A percentile compares a stretch with the other conserved stretches of the same genome.
These are phyloP conservation scores for Neurospora sp. DNA, from an alignment of 495 filamentous ascomycete genomes.

Conservation along the genomic window DNA sequence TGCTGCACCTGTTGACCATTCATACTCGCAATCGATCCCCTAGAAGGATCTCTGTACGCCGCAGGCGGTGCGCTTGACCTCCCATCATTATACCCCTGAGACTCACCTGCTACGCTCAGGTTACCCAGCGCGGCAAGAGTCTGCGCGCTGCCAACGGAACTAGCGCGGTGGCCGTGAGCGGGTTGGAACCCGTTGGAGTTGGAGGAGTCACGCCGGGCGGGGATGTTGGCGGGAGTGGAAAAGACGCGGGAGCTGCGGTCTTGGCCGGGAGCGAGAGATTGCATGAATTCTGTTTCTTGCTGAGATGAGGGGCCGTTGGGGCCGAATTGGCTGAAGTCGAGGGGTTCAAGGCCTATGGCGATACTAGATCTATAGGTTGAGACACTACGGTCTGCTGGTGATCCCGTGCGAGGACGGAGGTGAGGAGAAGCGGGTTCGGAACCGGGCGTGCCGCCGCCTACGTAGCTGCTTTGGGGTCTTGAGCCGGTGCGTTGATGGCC, in stretches of 20 bases:
- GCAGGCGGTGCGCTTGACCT: background rate
- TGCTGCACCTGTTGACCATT: background rate
- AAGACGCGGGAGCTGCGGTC: background rate
- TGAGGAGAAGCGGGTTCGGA: slow-evolving; percentile 20
- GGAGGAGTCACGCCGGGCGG: background rate
- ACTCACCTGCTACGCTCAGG: background rate
- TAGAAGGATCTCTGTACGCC: background rate
- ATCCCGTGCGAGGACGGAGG: slow-evolving; percentile 21
- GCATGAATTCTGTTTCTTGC: background rate
- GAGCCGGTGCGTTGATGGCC: background rate
- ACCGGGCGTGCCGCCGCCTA: slow-evolving; percentile 1
- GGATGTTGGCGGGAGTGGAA: background rate
- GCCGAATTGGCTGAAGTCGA: slow-evolving; percentile 5
- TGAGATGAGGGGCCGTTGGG: background rate
- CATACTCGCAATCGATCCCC: background rate
- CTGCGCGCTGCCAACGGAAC: background rate
- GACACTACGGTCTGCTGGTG: slow-evolving; percentile 16
- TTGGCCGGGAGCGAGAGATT: background rate
- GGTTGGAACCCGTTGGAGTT: background rate
- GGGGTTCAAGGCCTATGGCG: slow-evolving; percentile 36
- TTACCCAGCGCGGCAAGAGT: background rate
- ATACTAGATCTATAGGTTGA: slow-evolving; percentile 33
- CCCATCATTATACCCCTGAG: background rate
- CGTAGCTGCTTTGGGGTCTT: background rate
- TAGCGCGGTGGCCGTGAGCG: background rate